A percentile compares a stretch with the other conserved stretches of the same genome.
Evolutionary conservation across 2,329 filamentous ascomycete genomes (phyloP).

Genomic region (Didymosphaeria variabile): DNA sequence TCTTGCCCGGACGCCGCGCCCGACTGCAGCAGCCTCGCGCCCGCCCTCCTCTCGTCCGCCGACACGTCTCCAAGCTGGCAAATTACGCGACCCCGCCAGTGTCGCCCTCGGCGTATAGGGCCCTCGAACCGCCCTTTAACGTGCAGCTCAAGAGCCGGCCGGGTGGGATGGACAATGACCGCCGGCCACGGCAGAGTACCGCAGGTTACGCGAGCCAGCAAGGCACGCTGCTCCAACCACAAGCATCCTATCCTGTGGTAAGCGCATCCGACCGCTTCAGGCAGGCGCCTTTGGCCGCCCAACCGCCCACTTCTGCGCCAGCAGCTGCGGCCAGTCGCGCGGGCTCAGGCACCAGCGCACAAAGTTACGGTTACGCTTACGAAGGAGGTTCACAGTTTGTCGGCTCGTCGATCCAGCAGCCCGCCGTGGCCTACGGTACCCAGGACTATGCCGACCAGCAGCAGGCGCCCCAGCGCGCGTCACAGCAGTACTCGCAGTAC

Average conservation of each 20-base stretch:
- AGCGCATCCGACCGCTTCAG: slow-evolving; percentile 59
- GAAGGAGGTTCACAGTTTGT: slow-evolving; percentile 64
- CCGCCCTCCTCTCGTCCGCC: slow-evolving; percentile 13
- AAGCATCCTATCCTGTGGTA: slow-evolving; percentile 54
- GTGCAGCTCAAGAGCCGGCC: slow-evolving; percentile 62
- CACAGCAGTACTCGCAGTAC: slow-evolving; percentile 61
- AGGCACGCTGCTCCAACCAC: slow-evolving; percentile 57
- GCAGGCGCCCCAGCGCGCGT: slow-evolving; percentile 63
- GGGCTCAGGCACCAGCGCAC: slow-evolving; percentile 34
- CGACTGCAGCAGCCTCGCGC: slow-evolving; percentile 20
- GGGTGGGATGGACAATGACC: slow-evolving; percentile 80
- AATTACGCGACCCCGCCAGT: slow-evolving; percentile 69
- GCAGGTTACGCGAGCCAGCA: slow-evolving; percentile 66
- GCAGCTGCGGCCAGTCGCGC: slow-evolving; percentile 39
- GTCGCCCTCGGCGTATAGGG: slow-evolving; percentile 72
- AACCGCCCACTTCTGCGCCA: slow-evolving; percentile 54
- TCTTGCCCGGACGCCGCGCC: background rate
- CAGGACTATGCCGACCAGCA: slow-evolving; percentile 68
- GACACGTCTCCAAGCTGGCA: slow-evolving; percentile 68
- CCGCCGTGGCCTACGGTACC: slow-evolving; percentile 67
- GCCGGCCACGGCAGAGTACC: slow-evolving; percentile 76
- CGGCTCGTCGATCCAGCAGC: slow-evolving; percentile 62
- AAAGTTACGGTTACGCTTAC: slow-evolving; percentile 60
- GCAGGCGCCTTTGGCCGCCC: slow-evolving; percentile 55
- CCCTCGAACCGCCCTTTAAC: slow-evolving; percentile 65